phyloP scores from a whole-genome alignment of 2,329 filamentous ascomycete species.

The Aspergillus chevalieri region DNA sequence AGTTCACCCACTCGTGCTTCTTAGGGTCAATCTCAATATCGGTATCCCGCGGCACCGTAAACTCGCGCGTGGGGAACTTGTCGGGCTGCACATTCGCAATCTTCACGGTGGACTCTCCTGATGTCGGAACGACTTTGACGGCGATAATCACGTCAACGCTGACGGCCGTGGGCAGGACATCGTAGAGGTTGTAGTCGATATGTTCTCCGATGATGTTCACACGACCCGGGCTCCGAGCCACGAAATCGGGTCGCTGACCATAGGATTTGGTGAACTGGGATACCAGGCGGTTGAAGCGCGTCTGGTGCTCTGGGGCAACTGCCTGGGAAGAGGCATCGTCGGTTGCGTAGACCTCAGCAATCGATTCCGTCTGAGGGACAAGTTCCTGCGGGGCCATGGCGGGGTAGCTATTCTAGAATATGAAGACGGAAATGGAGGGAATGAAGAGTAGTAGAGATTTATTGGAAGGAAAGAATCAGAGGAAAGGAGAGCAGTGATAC shows the following conservation, averaged over 20 bases:
- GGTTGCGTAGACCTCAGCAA: conserved; percentile 76
- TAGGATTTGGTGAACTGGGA: conserved; percentile 65
- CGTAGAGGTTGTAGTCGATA: conserved; percentile 96
- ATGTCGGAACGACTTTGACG: conserved; percentile 49
- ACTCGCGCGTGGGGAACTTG: conserved; percentile 70
- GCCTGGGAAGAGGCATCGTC: conserved; percentile 69
- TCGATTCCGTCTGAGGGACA: conserved; percentile 68
- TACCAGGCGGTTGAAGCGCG: conserved; percentile 70
- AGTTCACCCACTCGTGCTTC: conserved; percentile 92
- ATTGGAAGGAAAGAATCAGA: background rate
- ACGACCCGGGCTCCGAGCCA: conserved; percentile 83
- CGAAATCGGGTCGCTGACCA: conserved; percentile 66
- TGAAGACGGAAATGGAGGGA: conserved; percentile 1
- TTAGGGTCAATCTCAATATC: conserved; percentile 76
- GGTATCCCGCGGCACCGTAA: conserved; percentile 59
- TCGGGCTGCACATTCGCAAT: conserved; percentile 71
- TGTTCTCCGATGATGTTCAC: conserved; percentile 99
- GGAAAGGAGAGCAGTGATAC: background rate
- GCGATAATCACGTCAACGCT: conserved; percentile 86
- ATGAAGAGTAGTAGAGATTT: conserved; percentile 1
- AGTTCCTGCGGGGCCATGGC: conserved; percentile 38
- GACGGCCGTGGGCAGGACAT: conserved; percentile 92
- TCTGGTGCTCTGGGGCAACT: conserved; percentile 59
- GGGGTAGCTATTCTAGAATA: conserved; percentile 15
- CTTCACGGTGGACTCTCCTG: conserved; percentile 57